These are phyloP conservation scores for Cladosporium phlei DNA, from an alignment of 2,329 filamentous ascomycete species.

Conservation along the genomic window DNA sequence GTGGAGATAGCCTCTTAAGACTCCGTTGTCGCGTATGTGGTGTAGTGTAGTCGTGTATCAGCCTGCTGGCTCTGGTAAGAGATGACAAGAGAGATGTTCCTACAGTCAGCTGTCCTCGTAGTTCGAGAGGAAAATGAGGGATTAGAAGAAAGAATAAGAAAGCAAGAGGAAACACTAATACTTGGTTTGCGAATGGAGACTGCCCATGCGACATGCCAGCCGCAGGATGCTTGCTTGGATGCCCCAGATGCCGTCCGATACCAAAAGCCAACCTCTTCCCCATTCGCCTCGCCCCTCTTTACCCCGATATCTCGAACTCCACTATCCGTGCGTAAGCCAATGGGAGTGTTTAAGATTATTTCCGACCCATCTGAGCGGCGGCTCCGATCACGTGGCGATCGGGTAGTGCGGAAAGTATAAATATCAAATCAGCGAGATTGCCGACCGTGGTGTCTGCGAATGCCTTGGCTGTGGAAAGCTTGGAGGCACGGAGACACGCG, in stretches of 20 bases:
- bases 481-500: no score
- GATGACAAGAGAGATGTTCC: background rate
- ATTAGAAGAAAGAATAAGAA: background rate
- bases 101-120: background rate
- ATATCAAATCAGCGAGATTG: no score
- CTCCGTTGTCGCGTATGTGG: background rate
- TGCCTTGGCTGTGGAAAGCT: no score
- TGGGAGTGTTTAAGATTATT: background rate
- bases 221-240: no score
- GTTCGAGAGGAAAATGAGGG: background rate
- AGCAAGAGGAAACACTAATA: background rate
- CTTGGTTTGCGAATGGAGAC: background rate
- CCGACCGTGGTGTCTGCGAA: no score
- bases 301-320: constrained; percentile 4
- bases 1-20: background rate
- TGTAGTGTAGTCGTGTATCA: background rate
- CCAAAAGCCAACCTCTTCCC: background rate
- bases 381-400: no score
- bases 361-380: background rate
- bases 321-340: background rate
- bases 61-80: background rate
- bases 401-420: no score
- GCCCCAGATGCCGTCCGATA: background rate
- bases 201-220: background rate
- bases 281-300: constrained; percentile 3